Conservation (phyloP, 352 stramenopile species). For the Phytophthora pistaciae region DNA sequence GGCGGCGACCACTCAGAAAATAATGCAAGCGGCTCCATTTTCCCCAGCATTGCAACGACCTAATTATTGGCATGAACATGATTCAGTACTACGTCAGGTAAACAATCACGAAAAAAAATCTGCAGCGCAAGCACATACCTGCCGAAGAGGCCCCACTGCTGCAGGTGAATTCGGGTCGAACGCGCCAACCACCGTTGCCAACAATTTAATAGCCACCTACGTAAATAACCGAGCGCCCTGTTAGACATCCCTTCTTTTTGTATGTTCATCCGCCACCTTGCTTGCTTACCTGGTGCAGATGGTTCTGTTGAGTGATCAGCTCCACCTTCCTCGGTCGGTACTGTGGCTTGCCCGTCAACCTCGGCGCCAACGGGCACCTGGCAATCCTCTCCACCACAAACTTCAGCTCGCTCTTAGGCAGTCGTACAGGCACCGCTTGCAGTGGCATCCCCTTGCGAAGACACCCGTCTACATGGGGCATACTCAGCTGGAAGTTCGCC, state of each 20-base stretch:
- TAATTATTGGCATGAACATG: conserved; percentile 24
- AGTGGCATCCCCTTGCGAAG: conserved; percentile 85
- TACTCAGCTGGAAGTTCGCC: conserved; percentile 88
- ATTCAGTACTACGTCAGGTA: not conserved
- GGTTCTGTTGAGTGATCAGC: conserved; percentile 73
- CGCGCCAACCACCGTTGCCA: conserved; percentile 60
- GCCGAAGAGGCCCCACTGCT: conserved; percentile 64
- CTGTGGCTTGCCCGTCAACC: conserved; percentile 65
- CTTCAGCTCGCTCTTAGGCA: conserved; percentile 89
- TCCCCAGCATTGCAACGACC: conserved; percentile 68
- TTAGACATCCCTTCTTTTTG: not conserved
- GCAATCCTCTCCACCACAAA: conserved; percentile 86
- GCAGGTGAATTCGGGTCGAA: conserved; percentile 63
- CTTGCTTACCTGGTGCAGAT: conserved; percentile 75
- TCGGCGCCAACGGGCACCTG: conserved; percentile 66
- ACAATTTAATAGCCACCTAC: conserved; percentile 79
- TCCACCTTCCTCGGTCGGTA: conserved; percentile 68
- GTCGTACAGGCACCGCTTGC: conserved; percentile 65
- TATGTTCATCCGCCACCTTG: not conserved
- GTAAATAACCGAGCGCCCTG: no score
- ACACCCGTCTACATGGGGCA: conserved; percentile 90
- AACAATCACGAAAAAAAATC: not conserved
- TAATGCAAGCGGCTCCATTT: conserved; percentile 71
- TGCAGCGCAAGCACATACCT: conserved; percentile 44
- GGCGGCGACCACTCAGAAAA: conserved; percentile 86